Evolutionary conservation across 352 stramenopile species (phyloP).

Genomic region (Globisporangium paddicum): DNA sequence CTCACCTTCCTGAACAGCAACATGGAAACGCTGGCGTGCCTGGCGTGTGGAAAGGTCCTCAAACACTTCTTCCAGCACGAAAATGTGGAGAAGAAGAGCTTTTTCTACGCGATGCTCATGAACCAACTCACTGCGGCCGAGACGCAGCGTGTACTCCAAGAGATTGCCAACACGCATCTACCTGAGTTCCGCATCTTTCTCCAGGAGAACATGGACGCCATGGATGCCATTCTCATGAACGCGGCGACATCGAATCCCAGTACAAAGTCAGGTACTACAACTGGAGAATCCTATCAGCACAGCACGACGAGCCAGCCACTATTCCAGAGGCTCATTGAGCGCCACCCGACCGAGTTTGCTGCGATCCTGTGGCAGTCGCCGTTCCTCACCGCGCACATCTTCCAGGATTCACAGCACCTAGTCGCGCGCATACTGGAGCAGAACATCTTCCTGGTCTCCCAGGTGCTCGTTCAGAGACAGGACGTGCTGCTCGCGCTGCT

Average conservation of each 20-base stretch:
- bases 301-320: constrained; percentile 15
- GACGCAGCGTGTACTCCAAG: constrained; percentile 20
- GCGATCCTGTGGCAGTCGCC: constrained; percentile 53
- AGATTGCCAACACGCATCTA: constrained; percentile 25
- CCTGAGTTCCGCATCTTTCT: constrained; percentile 40
- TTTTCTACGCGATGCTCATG: constrained; percentile 40
- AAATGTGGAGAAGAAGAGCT: constrained; percentile 13
- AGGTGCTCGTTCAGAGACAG: constrained; percentile 42
- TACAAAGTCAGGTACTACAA: neutral
- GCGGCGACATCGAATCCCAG: neutral
- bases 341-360: constrained; percentile 44
- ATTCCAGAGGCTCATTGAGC: constrained; percentile 63
- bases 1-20: constrained; percentile 28
- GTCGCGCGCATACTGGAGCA: constrained; percentile 68
- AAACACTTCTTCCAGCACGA: constrained; percentile 28
- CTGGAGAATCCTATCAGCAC: neutral
- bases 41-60: constrained; percentile 29
- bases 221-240: constrained; percentile 44
- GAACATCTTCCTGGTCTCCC: constrained; percentile 61
- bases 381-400: constrained; percentile 62
- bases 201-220: constrained; percentile 35
- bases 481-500: constrained; percentile 56
- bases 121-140: constrained; percentile 20
- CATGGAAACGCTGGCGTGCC: constrained; percentile 18
- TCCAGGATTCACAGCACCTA: constrained; percentile 57